These are phyloP conservation scores for Alternaria sp. DNA, from an alignment of 2,329 filamentous ascomycete genomes.

Conservation along the genomic window DNA sequence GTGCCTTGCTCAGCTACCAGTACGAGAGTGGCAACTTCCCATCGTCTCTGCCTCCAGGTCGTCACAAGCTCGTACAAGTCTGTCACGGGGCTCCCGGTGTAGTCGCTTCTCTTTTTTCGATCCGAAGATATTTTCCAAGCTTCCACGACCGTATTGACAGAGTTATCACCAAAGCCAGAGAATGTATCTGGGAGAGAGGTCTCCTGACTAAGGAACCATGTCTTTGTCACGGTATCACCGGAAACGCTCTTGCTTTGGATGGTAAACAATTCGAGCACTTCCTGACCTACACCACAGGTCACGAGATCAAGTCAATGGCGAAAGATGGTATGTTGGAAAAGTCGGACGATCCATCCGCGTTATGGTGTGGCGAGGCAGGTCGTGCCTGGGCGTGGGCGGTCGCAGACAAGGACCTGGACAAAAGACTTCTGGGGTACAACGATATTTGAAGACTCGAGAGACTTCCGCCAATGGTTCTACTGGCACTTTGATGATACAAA, in stretches of 20 bases:
- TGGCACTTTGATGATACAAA: slow-evolving; percentile 24
- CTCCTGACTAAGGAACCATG: slow-evolving; percentile 70
- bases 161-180: slow-evolving; percentile 62
- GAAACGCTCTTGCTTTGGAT: slow-evolving; percentile 67
- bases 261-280: slow-evolving; percentile 65
- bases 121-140: slow-evolving; percentile 65
- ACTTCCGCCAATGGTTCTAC: background rate
- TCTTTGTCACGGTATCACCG: slow-evolving; percentile 71
- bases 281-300: slow-evolving; percentile 64
- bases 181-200: slow-evolving; percentile 65
- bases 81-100: slow-evolving; percentile 74
- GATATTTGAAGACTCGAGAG: slow-evolving; percentile 51
- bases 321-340: slow-evolving; percentile 62
- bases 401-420: slow-evolving; percentile 56
- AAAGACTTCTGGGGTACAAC: slow-evolving; percentile 60
- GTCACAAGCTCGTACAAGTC: slow-evolving; percentile 66
- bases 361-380: slow-evolving; percentile 62
- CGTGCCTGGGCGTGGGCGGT: slow-evolving; percentile 60
- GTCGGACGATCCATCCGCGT: slow-evolving; percentile 59
- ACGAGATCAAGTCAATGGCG: slow-evolving; percentile 64
- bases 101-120: slow-evolving; percentile 64
- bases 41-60: slow-evolving; percentile 60
- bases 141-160: slow-evolving; percentile 63
- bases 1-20: slow-evolving; percentile 67
- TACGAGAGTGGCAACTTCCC: slow-evolving; percentile 70